A percentile compares a stretch with the other conserved stretches of the same genome.
Conservation (phyloP, 2,329 filamentous ascomycete species). For the Cytospora paraplurivora region DNA sequence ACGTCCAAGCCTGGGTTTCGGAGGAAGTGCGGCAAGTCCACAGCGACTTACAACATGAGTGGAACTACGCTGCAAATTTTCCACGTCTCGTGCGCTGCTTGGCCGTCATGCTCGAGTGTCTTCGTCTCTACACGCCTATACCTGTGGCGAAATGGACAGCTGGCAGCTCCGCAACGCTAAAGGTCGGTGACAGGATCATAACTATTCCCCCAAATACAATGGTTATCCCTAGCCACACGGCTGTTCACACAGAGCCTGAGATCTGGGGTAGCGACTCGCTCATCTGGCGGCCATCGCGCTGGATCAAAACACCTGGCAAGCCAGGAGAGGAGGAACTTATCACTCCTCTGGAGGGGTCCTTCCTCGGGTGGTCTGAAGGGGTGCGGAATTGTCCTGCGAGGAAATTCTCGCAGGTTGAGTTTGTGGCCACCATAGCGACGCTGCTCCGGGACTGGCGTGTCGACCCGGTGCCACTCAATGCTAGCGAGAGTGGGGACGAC, state of each 20-base stretch:
- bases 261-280: slow-evolving; percentile 15
- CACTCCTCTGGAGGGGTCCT: slow-evolving; percentile 28
- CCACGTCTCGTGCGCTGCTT: slow-evolving; percentile 32
- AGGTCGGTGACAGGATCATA: slow-evolving; percentile 22
- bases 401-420: slow-evolving; percentile 42
- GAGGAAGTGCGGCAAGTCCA: slow-evolving; percentile 41
- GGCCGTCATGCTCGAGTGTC: slow-evolving; percentile 30
- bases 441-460: slow-evolving; percentile 34
- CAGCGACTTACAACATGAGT: slow-evolving; percentile 29
- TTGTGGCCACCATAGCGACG: slow-evolving; percentile 35
- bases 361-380: slow-evolving; percentile 37
- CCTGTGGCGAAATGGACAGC: slow-evolving; percentile 12
- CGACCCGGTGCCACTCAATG: slow-evolving; percentile 21
- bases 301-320: neutral
- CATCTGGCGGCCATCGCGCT: slow-evolving; percentile 5
- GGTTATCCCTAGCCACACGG: slow-evolving; percentile 9
- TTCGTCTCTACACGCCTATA: slow-evolving; percentile 19
- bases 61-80: slow-evolving; percentile 31
- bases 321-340: slow-evolving; percentile 24
- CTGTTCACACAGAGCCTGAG: slow-evolving; percentile 3
- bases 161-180: neutral
- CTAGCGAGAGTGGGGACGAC: slow-evolving; percentile 29
- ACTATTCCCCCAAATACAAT: neutral
- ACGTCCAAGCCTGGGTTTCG: slow-evolving; percentile 47
- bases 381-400: slow-evolving; percentile 35